A percentile compares a stretch with the other conserved stretches of the same genome.
Evolutionary conservation across 1,284 basidiomycete genomes (phyloP).

Genomic region (Inonotus obliquus): DNA sequence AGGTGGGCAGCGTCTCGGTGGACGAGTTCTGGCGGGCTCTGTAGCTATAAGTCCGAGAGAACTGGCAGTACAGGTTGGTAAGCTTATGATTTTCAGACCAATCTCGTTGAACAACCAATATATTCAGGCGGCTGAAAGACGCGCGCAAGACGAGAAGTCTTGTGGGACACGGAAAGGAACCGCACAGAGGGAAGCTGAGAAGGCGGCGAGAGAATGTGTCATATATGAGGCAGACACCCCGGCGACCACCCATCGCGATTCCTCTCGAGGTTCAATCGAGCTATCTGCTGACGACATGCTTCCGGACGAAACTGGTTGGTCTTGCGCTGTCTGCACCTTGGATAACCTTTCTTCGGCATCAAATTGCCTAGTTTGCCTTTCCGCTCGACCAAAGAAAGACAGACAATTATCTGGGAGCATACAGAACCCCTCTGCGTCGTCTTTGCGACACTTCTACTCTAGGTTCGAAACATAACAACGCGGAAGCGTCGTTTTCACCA

Average conservation of each 20-base stretch:
- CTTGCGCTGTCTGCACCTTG: slow-evolving; percentile 9
- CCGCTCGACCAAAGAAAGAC: background rate
- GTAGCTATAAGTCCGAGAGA: slow-evolving; percentile 59
- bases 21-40: slow-evolving; percentile 23
- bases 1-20: slow-evolving; percentile 46
- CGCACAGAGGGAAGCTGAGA: slow-evolving; percentile 62
- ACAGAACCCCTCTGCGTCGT: too few species aligned
- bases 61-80: slow-evolving; percentile 64
- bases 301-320: background rate
- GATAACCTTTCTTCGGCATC: slow-evolving; percentile 7
- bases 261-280: background rate
- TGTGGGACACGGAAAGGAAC: slow-evolving; percentile 56
- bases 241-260: background rate
- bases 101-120: background rate
- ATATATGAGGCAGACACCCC: slow-evolving; percentile 38
- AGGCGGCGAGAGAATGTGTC: slow-evolving; percentile 64
- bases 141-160: slow-evolving; percentile 63
- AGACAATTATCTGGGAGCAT: background rate
- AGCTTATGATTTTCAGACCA: background rate
- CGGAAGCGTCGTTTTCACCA: too few species aligned
- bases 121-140: slow-evolving; percentile 77
- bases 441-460: background rate
- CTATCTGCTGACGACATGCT: background rate
- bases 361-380: background rate
- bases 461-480: too few species aligned